phyloP scores from a whole-genome alignment of 371 early-diverging fungal species.

The Choanephora cucurbitarum region DNA sequence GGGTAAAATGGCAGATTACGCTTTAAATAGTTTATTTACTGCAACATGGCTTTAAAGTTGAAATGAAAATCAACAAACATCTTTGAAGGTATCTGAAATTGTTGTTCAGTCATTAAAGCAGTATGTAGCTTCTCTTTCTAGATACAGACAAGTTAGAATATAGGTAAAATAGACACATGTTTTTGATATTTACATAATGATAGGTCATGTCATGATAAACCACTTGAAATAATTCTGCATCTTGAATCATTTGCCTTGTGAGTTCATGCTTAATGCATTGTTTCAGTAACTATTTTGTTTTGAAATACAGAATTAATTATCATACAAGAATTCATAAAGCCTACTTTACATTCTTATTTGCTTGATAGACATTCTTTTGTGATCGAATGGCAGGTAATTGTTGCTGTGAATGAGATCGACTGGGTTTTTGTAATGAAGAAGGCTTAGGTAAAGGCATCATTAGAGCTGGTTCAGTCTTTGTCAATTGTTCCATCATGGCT shows the following conservation, averaged over 20 bases:
- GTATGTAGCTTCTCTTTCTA: not conserved
- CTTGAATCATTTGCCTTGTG: not conserved
- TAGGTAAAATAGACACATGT: too few relatives aligned
- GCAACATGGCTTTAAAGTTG: not conserved
- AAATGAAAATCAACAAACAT: not conserved
- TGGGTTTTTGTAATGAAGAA: too few relatives aligned
- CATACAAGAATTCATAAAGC: too few relatives aligned
- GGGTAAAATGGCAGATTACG: too few relatives aligned
- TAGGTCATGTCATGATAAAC: constrained; percentile 2
- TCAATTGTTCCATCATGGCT: too few relatives aligned
- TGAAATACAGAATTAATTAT: too few relatives aligned
- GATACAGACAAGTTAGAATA: not conserved
- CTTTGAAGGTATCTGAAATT: not conserved
- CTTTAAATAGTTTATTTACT: too few relatives aligned
- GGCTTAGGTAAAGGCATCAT: too few relatives aligned
- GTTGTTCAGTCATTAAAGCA: not conserved
- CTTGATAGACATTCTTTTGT: too few relatives aligned
- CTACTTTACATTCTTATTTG: not conserved
- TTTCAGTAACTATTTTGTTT: constrained; percentile 3
- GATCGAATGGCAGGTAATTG: too few relatives aligned
- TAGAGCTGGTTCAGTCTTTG: too few relatives aligned
- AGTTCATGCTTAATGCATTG: constrained; percentile 2
- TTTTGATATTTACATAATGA: constrained; percentile 9
- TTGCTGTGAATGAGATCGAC: too few relatives aligned
- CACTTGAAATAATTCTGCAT: constrained; percentile 1